phyloP scores from a whole-genome alignment of 768 basidiomycete species.

The Leccinellum rugosiceps region DNA sequence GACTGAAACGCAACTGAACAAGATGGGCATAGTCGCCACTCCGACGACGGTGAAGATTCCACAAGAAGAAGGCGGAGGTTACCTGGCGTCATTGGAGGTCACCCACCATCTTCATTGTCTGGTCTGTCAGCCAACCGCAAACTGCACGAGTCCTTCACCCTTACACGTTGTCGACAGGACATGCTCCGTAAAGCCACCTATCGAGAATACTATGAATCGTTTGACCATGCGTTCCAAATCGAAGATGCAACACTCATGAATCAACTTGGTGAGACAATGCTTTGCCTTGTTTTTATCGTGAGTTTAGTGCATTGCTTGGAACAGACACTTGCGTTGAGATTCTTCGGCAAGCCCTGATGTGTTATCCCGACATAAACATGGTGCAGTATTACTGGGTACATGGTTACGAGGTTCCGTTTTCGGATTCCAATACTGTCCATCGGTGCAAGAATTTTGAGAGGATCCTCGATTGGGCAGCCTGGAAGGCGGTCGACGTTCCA shows the following conservation, averaged over 20 bases:
- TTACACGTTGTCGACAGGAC: neutral
- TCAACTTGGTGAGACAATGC: conserved; percentile 1
- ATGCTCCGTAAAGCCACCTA: conserved; percentile 9
- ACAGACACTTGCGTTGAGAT: conserved; percentile 7
- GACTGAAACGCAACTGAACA: neutral
- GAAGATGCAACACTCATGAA: neutral
- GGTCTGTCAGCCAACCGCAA: neutral
- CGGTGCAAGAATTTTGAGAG: conserved; percentile 68
- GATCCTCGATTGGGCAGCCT: conserved; percentile 75
- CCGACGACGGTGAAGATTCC: conserved; percentile 1
- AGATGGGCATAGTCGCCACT: neutral
- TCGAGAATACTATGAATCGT: neutral
- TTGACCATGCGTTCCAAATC: conserved; percentile 1
- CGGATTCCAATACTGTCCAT: conserved; percentile 5
- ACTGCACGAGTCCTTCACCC: neutral
- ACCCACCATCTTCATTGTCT: conserved; percentile 8
- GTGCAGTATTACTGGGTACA: conserved; percentile 9
- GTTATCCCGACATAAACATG: conserved; percentile 6
- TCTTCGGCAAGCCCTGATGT: conserved; percentile 7
- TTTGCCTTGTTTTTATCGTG: neutral
- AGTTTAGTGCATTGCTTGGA: neutral
- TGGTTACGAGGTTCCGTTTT: neutral
- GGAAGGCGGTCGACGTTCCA: neutral
- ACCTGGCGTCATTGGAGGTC: conserved; percentile 4
- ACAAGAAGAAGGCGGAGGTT: conserved; percentile 7